Base-by-base conservation (phyloP, 805 yeast genomes). In the Debaryomyces tyrocola region DNA sequence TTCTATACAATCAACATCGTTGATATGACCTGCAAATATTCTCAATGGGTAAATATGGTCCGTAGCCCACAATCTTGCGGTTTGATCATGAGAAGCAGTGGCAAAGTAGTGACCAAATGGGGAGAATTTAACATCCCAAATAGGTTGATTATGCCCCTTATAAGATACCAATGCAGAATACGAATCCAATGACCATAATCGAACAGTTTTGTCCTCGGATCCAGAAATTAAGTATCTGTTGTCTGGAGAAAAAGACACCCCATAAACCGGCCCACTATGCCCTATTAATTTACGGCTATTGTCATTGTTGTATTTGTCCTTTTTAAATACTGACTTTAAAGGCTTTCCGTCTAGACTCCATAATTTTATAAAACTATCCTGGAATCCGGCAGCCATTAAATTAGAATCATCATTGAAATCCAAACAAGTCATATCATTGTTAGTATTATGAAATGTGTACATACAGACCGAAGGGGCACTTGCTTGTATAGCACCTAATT, bases 61-160 rank as follows among this genome's bases (percentile, higher is more conserved):
- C 56, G 96, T 90, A 20, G 96, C 90, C 99, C 99, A 94, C 46
- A 94, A 74, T 51, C 98, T 79, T 1, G 98, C 98, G 0, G 99
- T 94, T 64, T 91, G 97, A 63, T 94, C 99, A 62, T 91, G 97
- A 2, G 97, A 89, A 0, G 95, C 97, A 0, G 97, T 91, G n/a
- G 95, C 97, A 67, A 94, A 94, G 69, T 94, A 94, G 69, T 94
- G 98, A 4, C 99, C 99, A 57, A 87, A 72, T 2, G 99, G 99
- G 2, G 96, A 84, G 60, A 90, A 94, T 57, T 86, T 80, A 6
- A 94, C 97, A 63, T 94, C 98, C 99, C 99, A 94, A 21, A 94
- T 87, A 1, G 99, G 98, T 55, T 89, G 95, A 58, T 84, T 89
- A 62, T 94, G 99, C 7, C 98, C 97, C 64, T 89, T 90, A 69